A percentile compares a stretch with the other conserved stretches of the same genome.
Conservation (phyloP, 306 rosid genomes). For the Leucaena leucocephala region DNA sequence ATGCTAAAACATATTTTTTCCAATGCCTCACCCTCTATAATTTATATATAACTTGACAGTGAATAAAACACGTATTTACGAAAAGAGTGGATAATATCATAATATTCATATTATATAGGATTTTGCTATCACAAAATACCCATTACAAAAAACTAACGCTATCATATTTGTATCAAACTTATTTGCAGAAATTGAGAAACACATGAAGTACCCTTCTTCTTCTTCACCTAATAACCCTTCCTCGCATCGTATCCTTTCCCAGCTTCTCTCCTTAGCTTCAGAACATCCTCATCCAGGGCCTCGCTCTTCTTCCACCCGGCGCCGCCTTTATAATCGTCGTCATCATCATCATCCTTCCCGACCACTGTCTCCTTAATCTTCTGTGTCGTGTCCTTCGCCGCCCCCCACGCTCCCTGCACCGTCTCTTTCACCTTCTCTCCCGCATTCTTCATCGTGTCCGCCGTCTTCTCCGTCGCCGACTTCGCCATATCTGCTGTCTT, state of each 20-base stretch:
- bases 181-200: neutral
- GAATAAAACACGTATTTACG: neutral
- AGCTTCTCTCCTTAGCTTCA: slow-evolving; percentile 26
- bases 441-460: slow-evolving; percentile 16
- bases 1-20: too few relatives aligned
- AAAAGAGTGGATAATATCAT: neutral
- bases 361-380: slow-evolving; percentile 55
- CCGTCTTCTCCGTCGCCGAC: slow-evolving; percentile 27
- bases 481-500: neutral
- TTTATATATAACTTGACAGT: too few relatives aligned
- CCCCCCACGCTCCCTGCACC: slow-evolving; percentile 15
- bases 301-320: neutral
- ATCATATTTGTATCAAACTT: neutral
- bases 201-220: neutral
- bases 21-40: neutral
- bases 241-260: slow-evolving; percentile 33
- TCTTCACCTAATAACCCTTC: neutral
- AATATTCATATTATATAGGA: neutral
- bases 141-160: neutral
- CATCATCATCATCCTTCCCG: slow-evolving; percentile 34
- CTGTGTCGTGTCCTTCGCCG: slow-evolving; percentile 42
- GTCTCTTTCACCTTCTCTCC: slow-evolving; percentile 38
- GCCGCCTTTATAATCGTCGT: neutral
- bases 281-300: slow-evolving; percentile 40
- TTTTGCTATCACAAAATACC: neutral